Conservation (phyloP, 176 grass and related monocot species). For the Panicum miliaceum region DNA sequence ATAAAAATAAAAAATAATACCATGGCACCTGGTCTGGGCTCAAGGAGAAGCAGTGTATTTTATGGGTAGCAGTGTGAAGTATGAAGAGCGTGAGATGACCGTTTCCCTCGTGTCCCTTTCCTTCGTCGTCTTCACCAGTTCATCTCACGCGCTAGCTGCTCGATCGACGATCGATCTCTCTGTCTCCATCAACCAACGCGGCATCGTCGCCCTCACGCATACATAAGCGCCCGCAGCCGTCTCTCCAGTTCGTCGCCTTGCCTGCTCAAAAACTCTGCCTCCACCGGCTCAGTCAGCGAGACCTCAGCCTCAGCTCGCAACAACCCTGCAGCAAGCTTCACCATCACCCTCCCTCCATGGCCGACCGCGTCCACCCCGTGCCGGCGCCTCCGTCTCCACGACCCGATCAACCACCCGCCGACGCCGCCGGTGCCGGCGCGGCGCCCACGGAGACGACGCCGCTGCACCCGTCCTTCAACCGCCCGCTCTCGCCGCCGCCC, state of each 20-base stretch:
- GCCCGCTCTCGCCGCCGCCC: background rate
- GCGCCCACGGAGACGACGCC: slow-evolving; percentile 13
- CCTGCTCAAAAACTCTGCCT: background rate
- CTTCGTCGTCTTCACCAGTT: background rate
- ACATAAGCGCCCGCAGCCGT: background rate
- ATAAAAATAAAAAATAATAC: background rate
- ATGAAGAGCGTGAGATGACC: slow-evolving; percentile 16
- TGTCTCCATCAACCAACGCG: background rate
- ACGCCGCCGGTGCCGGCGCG: background rate
- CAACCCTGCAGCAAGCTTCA: background rate
- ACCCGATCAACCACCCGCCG: background rate
- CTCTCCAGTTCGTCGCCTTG: background rate
- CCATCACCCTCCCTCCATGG: slow-evolving; percentile 11
- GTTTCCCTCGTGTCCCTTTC: slow-evolving; percentile 18
- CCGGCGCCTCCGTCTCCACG: background rate
- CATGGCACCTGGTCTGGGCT: background rate
- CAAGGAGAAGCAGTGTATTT: too few species aligned
- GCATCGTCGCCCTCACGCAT: background rate
- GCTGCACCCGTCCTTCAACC: slow-evolving; percentile 38
- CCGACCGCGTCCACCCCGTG: slow-evolving; percentile 55
- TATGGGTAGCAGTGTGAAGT: background rate
- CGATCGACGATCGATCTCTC: too few species aligned
- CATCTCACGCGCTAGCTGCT: background rate
- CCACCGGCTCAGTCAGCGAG: background rate
- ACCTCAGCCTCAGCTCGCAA: background rate